Conservation (phyloP, 441 rosid species). For the Corymbia citriodora region DNA sequence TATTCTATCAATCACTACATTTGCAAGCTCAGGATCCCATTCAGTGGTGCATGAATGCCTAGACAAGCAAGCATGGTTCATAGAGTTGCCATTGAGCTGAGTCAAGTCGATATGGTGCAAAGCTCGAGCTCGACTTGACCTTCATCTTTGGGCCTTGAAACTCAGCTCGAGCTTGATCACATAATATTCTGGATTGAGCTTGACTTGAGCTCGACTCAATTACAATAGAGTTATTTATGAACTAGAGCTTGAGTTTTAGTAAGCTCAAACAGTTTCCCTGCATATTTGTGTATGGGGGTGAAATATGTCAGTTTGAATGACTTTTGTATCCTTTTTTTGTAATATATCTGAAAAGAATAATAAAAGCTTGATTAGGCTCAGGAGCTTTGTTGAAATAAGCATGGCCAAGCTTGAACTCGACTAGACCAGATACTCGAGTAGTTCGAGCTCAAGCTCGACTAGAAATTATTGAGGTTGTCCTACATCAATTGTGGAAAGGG, state of each 20-base stretch:
- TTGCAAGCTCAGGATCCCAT: not conserved
- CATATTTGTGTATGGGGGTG: not conserved
- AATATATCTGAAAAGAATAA: not conserved
- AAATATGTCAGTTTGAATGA: not conserved
- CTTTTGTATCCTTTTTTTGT: not conserved
- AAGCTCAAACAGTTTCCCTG: not conserved
- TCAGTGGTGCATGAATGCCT: not conserved
- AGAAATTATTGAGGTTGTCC: not conserved
- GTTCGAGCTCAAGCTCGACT: not conserved
- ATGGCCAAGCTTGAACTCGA: not conserved
- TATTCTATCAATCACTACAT: not conserved
- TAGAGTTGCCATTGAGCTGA: not conserved
- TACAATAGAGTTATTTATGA: not conserved
- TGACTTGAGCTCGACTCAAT: not conserved
- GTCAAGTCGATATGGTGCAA: not conserved
- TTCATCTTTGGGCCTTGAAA: not conserved
- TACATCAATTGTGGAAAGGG: not conserved
- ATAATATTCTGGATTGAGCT: not conserved
- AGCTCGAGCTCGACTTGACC: not conserved
- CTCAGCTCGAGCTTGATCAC: not conserved
- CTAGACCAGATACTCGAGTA: not conserved
- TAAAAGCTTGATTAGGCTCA: not conserved
- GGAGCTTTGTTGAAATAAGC: not conserved
- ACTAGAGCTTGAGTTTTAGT: not conserved
- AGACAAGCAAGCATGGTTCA: not conserved